Percentiles rank a stretch among this genome's conserved stretches.
Evolutionary conservation across 306 rosid genomes (phyloP).

Genomic region (Elaeagnus macrophylla): DNA sequence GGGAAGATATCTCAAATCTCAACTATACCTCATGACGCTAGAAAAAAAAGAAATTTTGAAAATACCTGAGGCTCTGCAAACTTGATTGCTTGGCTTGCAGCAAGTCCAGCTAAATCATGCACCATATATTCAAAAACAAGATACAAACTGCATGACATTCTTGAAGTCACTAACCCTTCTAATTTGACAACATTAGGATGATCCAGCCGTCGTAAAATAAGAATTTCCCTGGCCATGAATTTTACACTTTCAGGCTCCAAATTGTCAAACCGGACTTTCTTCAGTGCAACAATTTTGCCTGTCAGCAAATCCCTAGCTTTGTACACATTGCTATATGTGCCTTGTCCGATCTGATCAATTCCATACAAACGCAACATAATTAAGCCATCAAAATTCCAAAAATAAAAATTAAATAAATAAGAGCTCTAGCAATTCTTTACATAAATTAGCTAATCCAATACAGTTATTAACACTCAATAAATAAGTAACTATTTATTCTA

Average conservation of each 20-base stretch:
- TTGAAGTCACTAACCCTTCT: constrained; percentile 86
- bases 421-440: not conserved
- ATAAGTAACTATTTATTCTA: constrained; percentile 9
- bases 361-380: constrained; percentile 4
- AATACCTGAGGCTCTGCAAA: constrained; percentile 76
- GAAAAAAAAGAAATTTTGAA: constrained; percentile 9
- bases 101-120: constrained; percentile 91
- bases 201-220: constrained; percentile 69
- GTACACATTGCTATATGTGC: constrained; percentile 88
- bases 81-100: constrained; percentile 62
- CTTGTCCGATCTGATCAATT: constrained; percentile 73
- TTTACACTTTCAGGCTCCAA: constrained; percentile 88
- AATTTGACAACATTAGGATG: constrained; percentile 84
- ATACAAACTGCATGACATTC: constrained; percentile 85
- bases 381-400: constrained; percentile 18
- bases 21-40: not conserved
- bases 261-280: constrained; percentile 88
- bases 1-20: constrained; percentile 9
- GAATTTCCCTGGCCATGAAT: constrained; percentile 87
- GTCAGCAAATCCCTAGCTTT: constrained; percentile 72
- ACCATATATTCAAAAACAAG: constrained; percentile 78
- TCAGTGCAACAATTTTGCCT: constrained; percentile 71
- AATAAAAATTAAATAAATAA: not conserved
- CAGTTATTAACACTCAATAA: not conserved
- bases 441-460: too few species aligned